These are phyloP conservation scores for Wilcoxina mikolae DNA, from an alignment of 495 filamentous ascomycete species.

Conservation along the genomic window DNA sequence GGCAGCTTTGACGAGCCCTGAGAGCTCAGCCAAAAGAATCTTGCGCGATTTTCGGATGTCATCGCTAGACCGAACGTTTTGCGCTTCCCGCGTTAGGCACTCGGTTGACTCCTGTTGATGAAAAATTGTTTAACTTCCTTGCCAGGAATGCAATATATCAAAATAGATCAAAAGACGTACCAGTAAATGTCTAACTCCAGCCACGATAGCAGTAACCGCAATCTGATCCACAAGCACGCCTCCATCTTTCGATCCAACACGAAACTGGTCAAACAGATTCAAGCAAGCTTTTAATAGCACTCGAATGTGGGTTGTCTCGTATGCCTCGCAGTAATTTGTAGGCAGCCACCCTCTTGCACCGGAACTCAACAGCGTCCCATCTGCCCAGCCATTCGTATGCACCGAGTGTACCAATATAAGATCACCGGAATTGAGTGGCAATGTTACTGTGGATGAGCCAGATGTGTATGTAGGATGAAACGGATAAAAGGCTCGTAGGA, in stretches of 20 bases:
- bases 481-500: slow-evolving; percentile 87
- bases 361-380: slow-evolving; percentile 81
- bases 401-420: slow-evolving; percentile 91
- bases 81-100: slow-evolving; percentile 70
- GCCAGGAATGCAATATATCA: slow-evolving; percentile 1
- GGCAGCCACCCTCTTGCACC: slow-evolving; percentile 92
- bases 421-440: slow-evolving; percentile 78
- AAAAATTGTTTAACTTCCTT: not conserved
- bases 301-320: slow-evolving; percentile 72
- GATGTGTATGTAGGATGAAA: slow-evolving; percentile 60
- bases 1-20: slow-evolving; percentile 70
- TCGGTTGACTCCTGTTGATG: slow-evolving; percentile 59
- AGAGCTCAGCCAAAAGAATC: slow-evolving; percentile 73
- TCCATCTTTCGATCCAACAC: slow-evolving; percentile 43
- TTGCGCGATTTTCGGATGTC: slow-evolving; percentile 70
- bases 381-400: slow-evolving; percentile 97
- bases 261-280: slow-evolving; percentile 84
- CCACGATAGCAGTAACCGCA: slow-evolving; percentile 82
- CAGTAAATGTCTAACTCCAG: slow-evolving; percentile 76
- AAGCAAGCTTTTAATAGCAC: slow-evolving; percentile 73
- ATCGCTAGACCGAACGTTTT: slow-evolving; percentile 56
- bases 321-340: slow-evolving; percentile 95
- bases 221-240: slow-evolving; percentile 62
- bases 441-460: slow-evolving; percentile 64
- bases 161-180: slow-evolving; percentile 39